Base-by-base conservation (phyloP, 345 rosid genomes). In the Acer negundo region DNA sequence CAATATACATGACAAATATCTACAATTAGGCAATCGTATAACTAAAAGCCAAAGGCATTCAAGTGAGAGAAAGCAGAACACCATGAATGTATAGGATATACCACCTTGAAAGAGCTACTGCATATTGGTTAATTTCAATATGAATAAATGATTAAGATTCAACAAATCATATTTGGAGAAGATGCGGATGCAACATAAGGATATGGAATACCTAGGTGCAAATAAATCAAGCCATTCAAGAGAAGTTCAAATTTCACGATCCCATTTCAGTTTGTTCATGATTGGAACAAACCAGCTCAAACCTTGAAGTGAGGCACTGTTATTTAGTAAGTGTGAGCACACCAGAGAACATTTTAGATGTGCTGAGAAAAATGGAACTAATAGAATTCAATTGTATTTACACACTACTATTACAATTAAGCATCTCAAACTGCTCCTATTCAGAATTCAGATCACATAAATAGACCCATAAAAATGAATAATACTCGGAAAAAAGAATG, bases 281-380 rank as follows among this genome's bases (percentile, higher is more conserved):
- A 23, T 24, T 26, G 24, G 51, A 69, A 11, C 10, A 8, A 70
- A 40, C 44, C 47, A 53, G 26, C 22, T 47, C 15, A 55, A 66
- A 42, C 17, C 69, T 59, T 56, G 10, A 31, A 13, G 1, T 11
- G 51, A 24, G 62, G 47, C 42, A 47, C 63, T 11, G 20, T 20
- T 67, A 20, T 63, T 67, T 31, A 28, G 15, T n/a, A 23, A 58
- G 10, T 9, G 10, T 26, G 31, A 47, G 47, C 62, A 28, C 9
- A 9, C 55, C 62, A 24, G 20, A 7, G 2, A 11, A 3, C 38
- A 55, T 42, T 22, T 10, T 10, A 44, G 44, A 42, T 26, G 44
- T 46, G 40, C 56, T 53, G 38, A 72, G n/a, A 10, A n/a, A 59
- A 72, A 72, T 72, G 77, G 28, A 24, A 59, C 42, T 24, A 16